Evolutionary conservation across 345 rosid genomes (phyloP).

Genomic region (Rhodomyrtus tomentosa): DNA sequence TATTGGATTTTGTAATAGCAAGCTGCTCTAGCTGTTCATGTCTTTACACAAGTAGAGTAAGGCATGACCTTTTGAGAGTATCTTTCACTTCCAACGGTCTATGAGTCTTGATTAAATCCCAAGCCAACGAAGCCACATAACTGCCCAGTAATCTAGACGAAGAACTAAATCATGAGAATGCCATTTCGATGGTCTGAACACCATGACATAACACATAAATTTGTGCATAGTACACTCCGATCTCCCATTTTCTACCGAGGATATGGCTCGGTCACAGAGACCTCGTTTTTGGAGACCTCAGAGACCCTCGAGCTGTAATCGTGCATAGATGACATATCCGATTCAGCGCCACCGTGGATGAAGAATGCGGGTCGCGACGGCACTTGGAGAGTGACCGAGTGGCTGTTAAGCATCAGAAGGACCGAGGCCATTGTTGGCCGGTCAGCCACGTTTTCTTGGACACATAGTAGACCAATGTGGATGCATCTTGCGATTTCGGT

Average conservation of each 20-base stretch:
- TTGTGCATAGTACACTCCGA: background rate
- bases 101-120: background rate
- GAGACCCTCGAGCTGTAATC: background rate
- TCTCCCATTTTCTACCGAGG: background rate
- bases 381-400: conserved; percentile 24
- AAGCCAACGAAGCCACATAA: conserved; percentile 1
- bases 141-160: background rate
- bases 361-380: conserved; percentile 35
- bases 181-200: background rate
- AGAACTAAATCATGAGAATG: background rate
- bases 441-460: conserved; percentile 29
- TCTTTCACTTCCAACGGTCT: background rate
- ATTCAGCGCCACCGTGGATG: background rate
- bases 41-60: background rate
- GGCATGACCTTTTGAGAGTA: background rate
- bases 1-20: no score
- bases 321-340: background rate
- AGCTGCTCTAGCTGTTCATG: no score
- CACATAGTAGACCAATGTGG: conserved; percentile 46
- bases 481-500: conserved; percentile 38
- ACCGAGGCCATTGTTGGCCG: conserved; percentile 45
- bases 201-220: background rate
- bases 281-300: background rate
- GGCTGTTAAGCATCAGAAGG: conserved; percentile 33
- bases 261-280: background rate